A percentile compares a stretch with the other conserved stretches of the same genome.
These are phyloP conservation scores for Schizopora paradoxa DNA, from an alignment of 1,284 basidiomycete genomes.

Conservation along the genomic window DNA sequence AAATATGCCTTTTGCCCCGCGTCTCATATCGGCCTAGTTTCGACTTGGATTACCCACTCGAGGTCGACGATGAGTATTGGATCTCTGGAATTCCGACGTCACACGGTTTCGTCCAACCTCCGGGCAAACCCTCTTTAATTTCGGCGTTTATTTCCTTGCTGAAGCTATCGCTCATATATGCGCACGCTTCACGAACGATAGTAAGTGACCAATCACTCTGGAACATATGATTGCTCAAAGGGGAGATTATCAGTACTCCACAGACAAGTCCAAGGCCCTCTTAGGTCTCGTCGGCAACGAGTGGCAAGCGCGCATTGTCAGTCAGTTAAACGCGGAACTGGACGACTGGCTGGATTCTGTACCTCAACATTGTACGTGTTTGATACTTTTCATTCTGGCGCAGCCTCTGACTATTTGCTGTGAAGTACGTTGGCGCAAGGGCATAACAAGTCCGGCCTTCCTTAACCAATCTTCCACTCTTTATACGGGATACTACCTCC, in stretches of 20 bases:
- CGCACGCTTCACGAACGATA: constrained; percentile 65
- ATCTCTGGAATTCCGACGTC: constrained; percentile 43
- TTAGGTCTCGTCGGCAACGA: constrained; percentile 44
- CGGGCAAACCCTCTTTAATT: constrained; percentile 52
- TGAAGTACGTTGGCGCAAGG: constrained; percentile 65
- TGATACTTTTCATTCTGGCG: constrained; percentile 2
- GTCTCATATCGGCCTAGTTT: constrained; percentile 40
- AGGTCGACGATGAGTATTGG: constrained; percentile 88
- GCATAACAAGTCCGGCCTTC: constrained; percentile 46
- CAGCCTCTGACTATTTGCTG: constrained; percentile 13
- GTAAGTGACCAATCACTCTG: constrained; percentile 35
- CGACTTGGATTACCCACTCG: constrained; percentile 73
- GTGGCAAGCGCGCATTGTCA: constrained; percentile 58
- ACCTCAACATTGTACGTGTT: constrained; percentile 60
- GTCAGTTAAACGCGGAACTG: constrained; percentile 64
- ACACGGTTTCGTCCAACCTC: constrained; percentile 57
- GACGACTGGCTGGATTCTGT: constrained; percentile 68
- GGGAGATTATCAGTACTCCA: constrained; percentile 52
- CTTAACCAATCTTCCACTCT: constrained; percentile 67
- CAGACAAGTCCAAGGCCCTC: constrained; percentile 56
- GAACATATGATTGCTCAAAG: constrained; percentile 11
- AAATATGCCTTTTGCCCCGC: background rate
- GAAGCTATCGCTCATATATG: constrained; percentile 66
- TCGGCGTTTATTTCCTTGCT: constrained; percentile 63
- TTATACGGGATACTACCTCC: constrained; percentile 64